Conservation (phyloP, 768 basidiomycete genomes). For the Tulasnella sp. region DNA sequence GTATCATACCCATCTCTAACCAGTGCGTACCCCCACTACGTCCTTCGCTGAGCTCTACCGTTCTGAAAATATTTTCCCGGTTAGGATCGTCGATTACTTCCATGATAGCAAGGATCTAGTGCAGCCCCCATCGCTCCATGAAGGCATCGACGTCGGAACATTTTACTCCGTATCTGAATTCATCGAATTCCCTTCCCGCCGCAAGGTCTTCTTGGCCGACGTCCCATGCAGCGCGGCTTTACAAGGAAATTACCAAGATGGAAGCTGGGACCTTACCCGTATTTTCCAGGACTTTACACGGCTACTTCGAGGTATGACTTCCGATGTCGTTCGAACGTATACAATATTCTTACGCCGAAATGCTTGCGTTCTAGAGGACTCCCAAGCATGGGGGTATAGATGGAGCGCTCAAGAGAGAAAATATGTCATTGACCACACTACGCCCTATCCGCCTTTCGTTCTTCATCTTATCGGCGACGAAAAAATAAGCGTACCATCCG, state of each 20-base stretch:
- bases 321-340: too few species aligned
- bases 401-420: too few species aligned
- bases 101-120: neutral
- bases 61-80: neutral
- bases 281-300: neutral
- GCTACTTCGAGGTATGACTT: neutral
- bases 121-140: neutral
- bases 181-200: neutral
- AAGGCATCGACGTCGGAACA: slow-evolving; percentile 6
- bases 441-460: too few species aligned
- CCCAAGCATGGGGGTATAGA: too few species aligned
- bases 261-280: neutral
- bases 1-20: slow-evolving; percentile 17
- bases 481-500: too few species aligned
- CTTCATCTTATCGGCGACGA: too few species aligned
- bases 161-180: slow-evolving; percentile 12
- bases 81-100: slow-evolving; percentile 1
- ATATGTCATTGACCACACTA: too few species aligned
- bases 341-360: too few species aligned
- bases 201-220: neutral
- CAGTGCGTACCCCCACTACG: slow-evolving; percentile 13
- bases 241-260: neutral
- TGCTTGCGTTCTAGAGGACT: too few species aligned
- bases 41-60: neutral
- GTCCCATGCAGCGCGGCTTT: neutral